Percentiles rank a stretch among this genome's conserved stretches.
Evolutionary conservation across 148 eudicot genomes (phyloP).

Genomic region (Persicaria maculosa): DNA sequence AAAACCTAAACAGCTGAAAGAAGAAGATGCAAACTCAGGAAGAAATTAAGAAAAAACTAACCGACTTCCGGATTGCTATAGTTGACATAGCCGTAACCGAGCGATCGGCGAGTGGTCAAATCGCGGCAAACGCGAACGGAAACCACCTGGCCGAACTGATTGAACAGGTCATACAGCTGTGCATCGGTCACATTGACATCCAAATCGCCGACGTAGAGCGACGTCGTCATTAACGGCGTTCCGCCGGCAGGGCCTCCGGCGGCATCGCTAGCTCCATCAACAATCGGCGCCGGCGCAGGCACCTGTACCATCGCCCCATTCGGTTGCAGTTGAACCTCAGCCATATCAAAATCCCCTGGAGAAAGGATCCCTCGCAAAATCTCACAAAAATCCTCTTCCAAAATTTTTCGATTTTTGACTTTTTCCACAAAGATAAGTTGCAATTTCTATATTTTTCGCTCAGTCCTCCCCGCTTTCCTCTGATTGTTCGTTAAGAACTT

Average conservation of each 20-base stretch:
- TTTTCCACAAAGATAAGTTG: conserved; percentile 13
- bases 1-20: neutral
- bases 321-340: conserved; percentile 3
- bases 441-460: conserved; percentile 18
- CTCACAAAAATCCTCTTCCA: conserved; percentile 27
- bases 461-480: conserved; percentile 70
- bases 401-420: conserved; percentile 13
- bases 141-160: conserved; percentile 53
- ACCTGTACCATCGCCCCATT: conserved; percentile 17
- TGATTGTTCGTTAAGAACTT: conserved; percentile 32
- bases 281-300: conserved; percentile 10
- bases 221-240: conserved; percentile 39
- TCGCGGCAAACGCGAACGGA: conserved; percentile 73
- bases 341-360: neutral
- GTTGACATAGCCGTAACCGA: conserved; percentile 76
- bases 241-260: conserved; percentile 12
- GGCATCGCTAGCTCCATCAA: neutral
- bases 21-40: neutral
- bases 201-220: conserved; percentile 67
- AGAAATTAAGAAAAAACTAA: conserved; percentile 15
- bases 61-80: conserved; percentile 49
- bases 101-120: conserved; percentile 37
- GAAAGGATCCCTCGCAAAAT: neutral
- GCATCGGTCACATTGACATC: conserved; percentile 48
- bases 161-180: conserved; percentile 62